Evolutionary conservation across 345 rosid genomes (phyloP), one percentile per base, ranked within the genome.

Genomic region (Capsella bursapastoris): DNA sequence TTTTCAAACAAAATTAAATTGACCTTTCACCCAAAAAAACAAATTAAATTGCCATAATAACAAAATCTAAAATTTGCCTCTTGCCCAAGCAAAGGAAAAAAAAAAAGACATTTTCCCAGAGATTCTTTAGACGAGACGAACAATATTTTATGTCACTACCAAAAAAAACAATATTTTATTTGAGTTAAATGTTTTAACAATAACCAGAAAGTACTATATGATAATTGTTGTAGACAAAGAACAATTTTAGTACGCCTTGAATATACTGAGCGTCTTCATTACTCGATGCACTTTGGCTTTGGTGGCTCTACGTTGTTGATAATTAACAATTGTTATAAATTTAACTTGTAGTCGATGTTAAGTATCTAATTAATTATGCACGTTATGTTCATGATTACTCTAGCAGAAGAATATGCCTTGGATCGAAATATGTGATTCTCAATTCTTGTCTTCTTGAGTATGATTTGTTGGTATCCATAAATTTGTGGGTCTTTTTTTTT

Each of bases 401-500:
- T n/a, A 52, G 49, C 32, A 34, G 3, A 68, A 75, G 79, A 75
- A 75, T 68, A 68, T 75, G 29, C 68, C 32, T 12, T 41, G 63
- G 79, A 52, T 61, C 64, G 27, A 43, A 56, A 68, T 48, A 44
- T 61, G 57, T 68, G 73, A 50, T 75, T 68, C 64, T 61, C 37
- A 28, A 48, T 47, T 57, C 15, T 22, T 22, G 25, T 22, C 25
- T 22, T 22, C 25, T 16, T 45, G 32, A 27, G 40, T 18, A 5
- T 61, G 3, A 37, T 37, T 28, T 75, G 55, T 75, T 41, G 31
- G 72, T 68, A 68, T 68, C 49, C 31, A 68, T 62, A 7, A 31
- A 51, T 10, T 14, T 55, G 35, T 55, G 44, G 56, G 45, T 38
- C 66, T 48, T 49, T 49, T 2, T 47, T 1, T 43, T 8, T 44